Evolutionary conservation across 176 grass and related monocot species (phyloP), one percentile per base, ranked within the genome.

Genomic region (Microstegium vimineum): DNA sequence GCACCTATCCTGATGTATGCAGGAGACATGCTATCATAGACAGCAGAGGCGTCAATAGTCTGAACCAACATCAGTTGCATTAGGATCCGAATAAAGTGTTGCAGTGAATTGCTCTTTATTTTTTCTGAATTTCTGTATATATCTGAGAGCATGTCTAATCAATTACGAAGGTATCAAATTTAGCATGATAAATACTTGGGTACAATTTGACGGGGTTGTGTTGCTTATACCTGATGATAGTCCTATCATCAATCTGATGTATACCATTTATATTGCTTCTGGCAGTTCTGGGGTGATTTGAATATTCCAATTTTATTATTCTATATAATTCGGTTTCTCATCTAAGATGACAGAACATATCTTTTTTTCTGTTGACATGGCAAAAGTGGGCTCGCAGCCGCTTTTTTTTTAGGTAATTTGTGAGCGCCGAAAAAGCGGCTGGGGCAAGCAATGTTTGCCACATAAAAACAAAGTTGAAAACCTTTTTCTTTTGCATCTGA

Each of bases 61-160:
- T 77, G 10, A 63, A 72, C 34, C 72, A 76, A 13, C 64, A 57
- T 89, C 43, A 12, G 45, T 85, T 65, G 72, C 65, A 66, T 11
- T 72, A 81, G 83, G 26, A 74, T 80, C n/a, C 25, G 12, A 90
- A 90, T 86, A 82, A 90, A 86, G 36, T 32, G 34, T 31, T 22
- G 25, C 23, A 31, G 47, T 42, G 59, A 37, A 71, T 85, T 82
- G 11, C 35, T 84, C 17, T 40, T 77, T 15, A 34, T 43, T 71
- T 56, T 76, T 54, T 20, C 12, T 2, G 10, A 46, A n/a, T 67
- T 66, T 33, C 5, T 57, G 28, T 82, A 22, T 66, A 73, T 73
- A 86, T 73, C 12, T 8, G 57, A 73, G n/a, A n/a, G 72, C 33
- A 35, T 82, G 26, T 82, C 72, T 59, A 27, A 59, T 76, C 46